Conservation (phyloP, 768 basidiomycete species). For the Amylocystis lapponica region DNA sequence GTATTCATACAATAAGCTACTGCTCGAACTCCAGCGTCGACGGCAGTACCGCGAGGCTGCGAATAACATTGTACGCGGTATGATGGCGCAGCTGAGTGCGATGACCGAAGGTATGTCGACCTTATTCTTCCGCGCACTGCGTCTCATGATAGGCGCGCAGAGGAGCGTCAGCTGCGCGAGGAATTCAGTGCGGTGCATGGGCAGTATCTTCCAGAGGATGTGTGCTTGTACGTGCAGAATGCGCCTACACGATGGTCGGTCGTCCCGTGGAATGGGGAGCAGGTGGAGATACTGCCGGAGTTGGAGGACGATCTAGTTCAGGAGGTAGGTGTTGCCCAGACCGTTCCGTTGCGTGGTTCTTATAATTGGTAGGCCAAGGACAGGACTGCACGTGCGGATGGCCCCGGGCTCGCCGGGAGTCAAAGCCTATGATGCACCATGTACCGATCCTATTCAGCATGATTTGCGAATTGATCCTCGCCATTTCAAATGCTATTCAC, state of each 20-base stretch:
- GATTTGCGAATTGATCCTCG: background rate
- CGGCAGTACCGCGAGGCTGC: slow-evolving; percentile 59
- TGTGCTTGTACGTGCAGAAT: slow-evolving; percentile 74
- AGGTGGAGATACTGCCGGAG: slow-evolving; percentile 53
- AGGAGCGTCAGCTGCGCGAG: slow-evolving; percentile 59
- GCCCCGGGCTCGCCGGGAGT: slow-evolving; percentile 9
- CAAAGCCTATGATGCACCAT: slow-evolving; percentile 12
- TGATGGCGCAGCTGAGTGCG: slow-evolving; percentile 56
- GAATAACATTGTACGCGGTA: slow-evolving; percentile 58
- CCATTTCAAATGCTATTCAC: background rate
- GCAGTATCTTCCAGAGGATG: slow-evolving; percentile 67
- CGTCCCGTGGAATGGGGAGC: slow-evolving; percentile 48
- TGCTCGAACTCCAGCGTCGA: slow-evolving; percentile 69
- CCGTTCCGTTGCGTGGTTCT: background rate
- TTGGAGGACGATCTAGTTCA: slow-evolving; percentile 54
- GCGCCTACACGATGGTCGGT: slow-evolving; percentile 71
- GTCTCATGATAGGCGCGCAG: slow-evolving; percentile 29
- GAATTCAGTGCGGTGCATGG: slow-evolving; percentile 74
- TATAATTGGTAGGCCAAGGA: slow-evolving; percentile 25
- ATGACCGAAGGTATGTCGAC: slow-evolving; percentile 55
- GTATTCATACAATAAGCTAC: slow-evolving; percentile 64
- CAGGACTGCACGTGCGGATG: slow-evolving; percentile 1
- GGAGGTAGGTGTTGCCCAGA: slow-evolving; percentile 35
- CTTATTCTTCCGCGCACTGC: background rate
- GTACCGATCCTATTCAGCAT: background rate